Evolutionary conservation across 2,329 filamentous ascomycete genomes (phyloP), one percentile per base, ranked within the genome.

Genomic region (Xylariaceae sp.): DNA sequence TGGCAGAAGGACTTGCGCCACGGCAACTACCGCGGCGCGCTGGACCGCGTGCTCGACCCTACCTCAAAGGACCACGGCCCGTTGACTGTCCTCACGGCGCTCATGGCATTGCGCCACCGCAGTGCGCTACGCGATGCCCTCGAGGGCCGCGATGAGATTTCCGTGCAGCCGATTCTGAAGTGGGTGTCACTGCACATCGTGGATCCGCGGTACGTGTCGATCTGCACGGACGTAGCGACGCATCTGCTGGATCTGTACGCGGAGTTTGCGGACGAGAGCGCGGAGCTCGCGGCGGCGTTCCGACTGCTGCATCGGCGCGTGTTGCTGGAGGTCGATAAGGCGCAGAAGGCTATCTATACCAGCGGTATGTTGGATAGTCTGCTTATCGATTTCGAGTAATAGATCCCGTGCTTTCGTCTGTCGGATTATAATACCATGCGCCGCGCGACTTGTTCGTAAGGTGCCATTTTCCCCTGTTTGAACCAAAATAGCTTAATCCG

Each of bases 161-260:
- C 86, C 0, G 84, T 99, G 3, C 84, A 90, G 73, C 92, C 93
- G 0, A 82, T 97, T 10, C 78, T 99, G 55, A 84, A 83, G 70
- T 97, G 92, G 92, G 82, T 93, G 8, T 85, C 86, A 73, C 87
- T 84, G 66, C 85, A 93, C 74, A 88, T 99, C 66, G 82, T 86
- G 45, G 88, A 97, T 71, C 90, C 93, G 39, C 85, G 90, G 57
- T 89, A 94, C 72, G 86, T 94, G 52, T 82, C 82, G 61, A 77
- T 96, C 39, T 92, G 90, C 69, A 88, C 92, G 23, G 93, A 97
- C 73, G 85, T 94, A 18, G 87, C 88, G 13, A 82, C 95, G 69
- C 81, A 92, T 60, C 78, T 97, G 42, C 78, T 97, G 17, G 93
- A 99, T 70, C 78, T 97, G 44, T 99, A 97, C 73, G 86, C 88